Conservation (phyloP, 2,329 filamentous ascomycete species). For the Elsinoe australis region DNA sequence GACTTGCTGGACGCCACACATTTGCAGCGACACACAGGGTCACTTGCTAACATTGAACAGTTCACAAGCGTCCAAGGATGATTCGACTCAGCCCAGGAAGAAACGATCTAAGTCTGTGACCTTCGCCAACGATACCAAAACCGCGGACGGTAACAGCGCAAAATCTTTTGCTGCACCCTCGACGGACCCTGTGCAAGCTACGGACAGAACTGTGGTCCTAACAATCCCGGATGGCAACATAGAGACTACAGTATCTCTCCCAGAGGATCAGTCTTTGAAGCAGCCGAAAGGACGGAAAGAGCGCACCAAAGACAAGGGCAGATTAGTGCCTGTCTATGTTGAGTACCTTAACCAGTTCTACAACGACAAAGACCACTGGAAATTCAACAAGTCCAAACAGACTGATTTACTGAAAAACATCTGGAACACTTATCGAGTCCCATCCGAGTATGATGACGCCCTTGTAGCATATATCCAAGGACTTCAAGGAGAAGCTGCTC, state of each 20-base stretch:
- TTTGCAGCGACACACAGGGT: too few species aligned
- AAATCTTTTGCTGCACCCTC: constrained; percentile 25
- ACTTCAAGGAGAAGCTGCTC: constrained; percentile 64
- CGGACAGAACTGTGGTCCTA: neutral
- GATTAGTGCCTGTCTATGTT: constrained; percentile 50
- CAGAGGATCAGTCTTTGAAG: constrained; percentile 22
- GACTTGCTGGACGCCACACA: too few species aligned
- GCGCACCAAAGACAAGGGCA: constrained; percentile 18
- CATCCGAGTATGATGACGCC: constrained; percentile 58
- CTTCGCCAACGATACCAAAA: constrained; percentile 57
- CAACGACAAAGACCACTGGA: constrained; percentile 65
- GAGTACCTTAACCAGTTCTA: constrained; percentile 72
- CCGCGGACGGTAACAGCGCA: constrained; percentile 48
- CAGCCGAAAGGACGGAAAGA: constrained; percentile 20
- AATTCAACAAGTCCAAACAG: constrained; percentile 94
- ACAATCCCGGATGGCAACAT: neutral
- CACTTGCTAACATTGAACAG: too few species aligned
- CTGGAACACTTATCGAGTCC: constrained; percentile 64
- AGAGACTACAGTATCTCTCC: neutral
- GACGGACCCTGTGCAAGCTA: neutral
- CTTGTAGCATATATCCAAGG: constrained; percentile 73
- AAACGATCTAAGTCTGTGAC: constrained; percentile 49
- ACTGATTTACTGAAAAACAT: constrained; percentile 75
- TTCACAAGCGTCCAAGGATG: neutral
- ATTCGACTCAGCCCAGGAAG: neutral